Evolutionary conservation across 192 early-diverging fungal species (phyloP).

Genomic region (Umbelopsis isabellina): DNA sequence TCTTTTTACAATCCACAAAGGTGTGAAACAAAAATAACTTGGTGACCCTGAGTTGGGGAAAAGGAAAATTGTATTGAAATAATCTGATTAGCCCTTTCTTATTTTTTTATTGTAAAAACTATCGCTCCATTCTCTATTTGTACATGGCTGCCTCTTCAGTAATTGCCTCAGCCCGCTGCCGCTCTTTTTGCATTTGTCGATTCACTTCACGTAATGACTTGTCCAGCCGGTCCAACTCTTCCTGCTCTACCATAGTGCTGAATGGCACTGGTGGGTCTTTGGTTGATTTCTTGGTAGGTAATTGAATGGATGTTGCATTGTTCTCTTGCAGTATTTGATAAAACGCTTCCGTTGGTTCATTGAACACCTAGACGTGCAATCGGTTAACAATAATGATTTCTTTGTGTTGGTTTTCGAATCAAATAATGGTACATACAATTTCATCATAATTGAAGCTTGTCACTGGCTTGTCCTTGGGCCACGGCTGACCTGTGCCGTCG

Average conservation of each 20-base stretch:
- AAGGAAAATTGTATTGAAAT: neutral
- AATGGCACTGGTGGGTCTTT: conserved; percentile 31
- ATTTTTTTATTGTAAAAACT: conserved; percentile 22
- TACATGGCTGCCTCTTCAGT: conserved; percentile 17
- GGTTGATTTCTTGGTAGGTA: conserved; percentile 38
- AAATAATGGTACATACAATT: conserved; percentile 48
- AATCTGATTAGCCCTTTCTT: neutral
- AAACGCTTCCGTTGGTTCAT: conserved; percentile 44
- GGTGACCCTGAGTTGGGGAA: neutral
- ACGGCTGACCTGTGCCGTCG: conserved; percentile 55
- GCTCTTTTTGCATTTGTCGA: conserved; percentile 28
- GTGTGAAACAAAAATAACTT: neutral
- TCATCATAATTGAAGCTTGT: conserved; percentile 82
- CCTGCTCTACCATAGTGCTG: conserved; percentile 38
- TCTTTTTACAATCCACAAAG: neutral
- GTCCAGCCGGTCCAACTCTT: conserved; percentile 40
- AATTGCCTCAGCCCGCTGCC: conserved; percentile 21
- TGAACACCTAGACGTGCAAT: conserved; percentile 35
- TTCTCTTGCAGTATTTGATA: conserved; percentile 36
- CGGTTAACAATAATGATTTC: neutral
- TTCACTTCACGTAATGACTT: conserved; percentile 39
- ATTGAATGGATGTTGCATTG: conserved; percentile 28
- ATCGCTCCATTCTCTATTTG: conserved; percentile 3
- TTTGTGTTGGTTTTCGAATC: neutral
- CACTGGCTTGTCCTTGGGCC: conserved; percentile 68